Conservation (phyloP, 805 yeast species). For the Candida fluviatilis region DNA sequence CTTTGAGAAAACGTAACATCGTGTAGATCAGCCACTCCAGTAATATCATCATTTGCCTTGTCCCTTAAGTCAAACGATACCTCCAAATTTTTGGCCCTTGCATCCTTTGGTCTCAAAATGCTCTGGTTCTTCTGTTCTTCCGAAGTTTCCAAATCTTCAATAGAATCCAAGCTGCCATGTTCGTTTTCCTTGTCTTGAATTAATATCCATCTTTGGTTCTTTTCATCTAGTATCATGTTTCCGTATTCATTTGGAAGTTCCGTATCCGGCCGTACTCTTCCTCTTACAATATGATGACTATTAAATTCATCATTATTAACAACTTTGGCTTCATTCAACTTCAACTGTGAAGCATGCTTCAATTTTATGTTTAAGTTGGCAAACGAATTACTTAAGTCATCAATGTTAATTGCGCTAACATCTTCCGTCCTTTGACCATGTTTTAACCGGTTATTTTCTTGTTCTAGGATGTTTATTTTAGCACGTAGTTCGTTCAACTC, state of each 20-base stretch:
- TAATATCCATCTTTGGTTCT: conserved; percentile 26
- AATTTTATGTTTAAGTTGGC: conserved; percentile 20
- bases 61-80: conserved; percentile 36
- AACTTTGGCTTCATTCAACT: conserved; percentile 6
- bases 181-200: conserved; percentile 16
- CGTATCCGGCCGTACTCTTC: conserved; percentile 32
- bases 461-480: background rate
- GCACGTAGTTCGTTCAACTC: conserved; percentile 9
- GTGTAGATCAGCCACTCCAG: conserved; percentile 38
- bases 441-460: conserved; percentile 2
- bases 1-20: conserved; percentile 49
- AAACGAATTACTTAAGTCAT: conserved; percentile 17
- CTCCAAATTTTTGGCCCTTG: conserved; percentile 21
- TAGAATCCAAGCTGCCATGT: conserved; percentile 31
- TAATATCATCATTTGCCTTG: conserved; percentile 27
- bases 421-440: conserved; percentile 1
- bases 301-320: background rate
- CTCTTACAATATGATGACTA: conserved; percentile 15
- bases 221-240: conserved; percentile 29
- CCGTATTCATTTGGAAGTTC: conserved; percentile 32
- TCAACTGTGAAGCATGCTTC: conserved; percentile 37
- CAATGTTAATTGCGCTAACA: conserved; percentile 13
- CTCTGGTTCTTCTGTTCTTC: conserved; percentile 8
- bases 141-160: conserved; percentile 30
- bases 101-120: conserved; percentile 4